Base-by-base conservation (phyloP, 2,329 filamentous ascomycete genomes). In the Nemania serpens region DNA sequence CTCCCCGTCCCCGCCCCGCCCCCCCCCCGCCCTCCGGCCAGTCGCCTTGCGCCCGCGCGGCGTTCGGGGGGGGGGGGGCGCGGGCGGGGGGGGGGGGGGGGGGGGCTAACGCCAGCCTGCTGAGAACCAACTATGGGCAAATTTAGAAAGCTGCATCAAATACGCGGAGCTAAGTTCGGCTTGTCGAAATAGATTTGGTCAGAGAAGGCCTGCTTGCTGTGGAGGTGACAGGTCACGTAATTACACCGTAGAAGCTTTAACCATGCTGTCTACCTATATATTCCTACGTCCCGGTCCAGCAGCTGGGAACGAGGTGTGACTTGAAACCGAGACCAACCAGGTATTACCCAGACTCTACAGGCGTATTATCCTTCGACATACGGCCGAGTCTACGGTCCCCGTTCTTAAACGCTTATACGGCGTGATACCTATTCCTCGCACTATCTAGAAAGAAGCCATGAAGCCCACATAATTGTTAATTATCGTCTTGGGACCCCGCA, bases 191-290 rank as follows among this genome's bases (percentile, higher is more conserved):
- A 10, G 10, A 37, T 29, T 25, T 2, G 22, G n/a, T 29, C 25
- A 22, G 11, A 36, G 20, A 36, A 42, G n/a, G n/a, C n/a, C n/a
- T 17, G 17, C 4, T 15, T 42, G 33, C 18, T 20, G 15, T 22
- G 33, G 22, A 18, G 22, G 13, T 46, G 10, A 52, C 13, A 13
- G 33, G 58, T 51, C 52, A 60, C 34, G n/a, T n/a, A n/a, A n/a
- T 42, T 41, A 29, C 51, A 41, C n/a, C 17, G 1, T 37, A 47
- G 18, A 36, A 36, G 29, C 46, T 46, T n/a, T 18, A 48, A 47
- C n/a, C 50, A 54, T 12, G 49, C 39, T 5, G 12, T 29, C 25
- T 29, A 29, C 11, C 29, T 63, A 54, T 60, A 63, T 54, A 63
- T 41, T 48, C 49, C 22, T 13, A 18, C 18, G 3, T 52, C 25